A percentile compares a stretch with the other conserved stretches of the same genome.
These are phyloP conservation scores for Fusarium staphyleae DNA, from an alignment of 2,329 filamentous ascomycete genomes.

Conservation along the genomic window DNA sequence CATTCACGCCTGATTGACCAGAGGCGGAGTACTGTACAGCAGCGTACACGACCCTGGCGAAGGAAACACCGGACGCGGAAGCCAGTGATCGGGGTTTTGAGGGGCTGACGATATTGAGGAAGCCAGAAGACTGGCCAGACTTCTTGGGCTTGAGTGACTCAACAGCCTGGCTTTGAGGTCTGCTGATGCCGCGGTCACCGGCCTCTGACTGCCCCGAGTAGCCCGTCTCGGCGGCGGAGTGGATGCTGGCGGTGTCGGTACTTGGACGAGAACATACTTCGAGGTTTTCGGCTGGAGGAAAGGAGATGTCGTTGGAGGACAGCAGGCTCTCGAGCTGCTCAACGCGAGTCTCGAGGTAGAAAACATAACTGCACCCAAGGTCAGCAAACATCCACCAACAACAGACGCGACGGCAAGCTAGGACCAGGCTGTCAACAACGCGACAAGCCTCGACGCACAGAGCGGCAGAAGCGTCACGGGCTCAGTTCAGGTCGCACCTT, in stretches of 20 bases:
- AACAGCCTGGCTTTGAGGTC: constrained; percentile 43
- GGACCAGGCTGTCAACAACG: neutral
- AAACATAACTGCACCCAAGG: constrained; percentile 74
- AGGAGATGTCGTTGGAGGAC: constrained; percentile 71
- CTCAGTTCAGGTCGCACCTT: constrained; percentile 66
- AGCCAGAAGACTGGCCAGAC: constrained; percentile 49
- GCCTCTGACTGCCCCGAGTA: constrained; percentile 47
- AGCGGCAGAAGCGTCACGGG: constrained; percentile 14
- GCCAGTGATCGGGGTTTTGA: constrained; percentile 83
- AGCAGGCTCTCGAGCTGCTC: constrained; percentile 83
- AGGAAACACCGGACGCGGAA: constrained; percentile 89
- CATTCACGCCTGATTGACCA: constrained; percentile 60
- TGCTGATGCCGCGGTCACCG: constrained; percentile 34
- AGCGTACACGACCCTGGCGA: constrained; percentile 91
- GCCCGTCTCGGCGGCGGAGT: constrained; percentile 44
- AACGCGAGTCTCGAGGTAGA: constrained; percentile 88
- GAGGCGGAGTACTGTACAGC: constrained; percentile 79
- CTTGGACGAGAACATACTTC: constrained; percentile 64
- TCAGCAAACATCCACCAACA: constrained; percentile 29
- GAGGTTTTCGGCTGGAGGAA: constrained; percentile 74
- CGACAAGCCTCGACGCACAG: neutral
- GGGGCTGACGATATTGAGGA: constrained; percentile 78
- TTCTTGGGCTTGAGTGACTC: constrained; percentile 48
- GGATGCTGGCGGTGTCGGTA: constrained; percentile 46
- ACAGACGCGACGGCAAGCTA: neutral